phyloP scores from a whole-genome alignment of 441 rosid genomes.

The Kokia cookei region DNA sequence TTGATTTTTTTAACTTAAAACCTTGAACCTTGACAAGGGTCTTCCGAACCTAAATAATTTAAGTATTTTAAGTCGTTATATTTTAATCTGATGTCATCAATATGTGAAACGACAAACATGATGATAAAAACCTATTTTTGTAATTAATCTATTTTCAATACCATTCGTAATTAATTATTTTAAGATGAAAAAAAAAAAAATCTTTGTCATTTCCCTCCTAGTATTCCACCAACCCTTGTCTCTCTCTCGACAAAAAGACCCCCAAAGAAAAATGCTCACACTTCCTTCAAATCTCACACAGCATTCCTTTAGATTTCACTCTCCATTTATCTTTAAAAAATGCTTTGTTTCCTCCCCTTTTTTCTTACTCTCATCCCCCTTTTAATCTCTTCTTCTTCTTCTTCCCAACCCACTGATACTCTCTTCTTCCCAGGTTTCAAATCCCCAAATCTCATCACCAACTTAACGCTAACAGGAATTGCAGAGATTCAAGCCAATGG shows the following conservation, averaged over 20 bases:
- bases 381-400: conserved; percentile 15
- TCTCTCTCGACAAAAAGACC: background rate
- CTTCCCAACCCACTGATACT: conserved; percentile 9
- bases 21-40: too few relatives aligned
- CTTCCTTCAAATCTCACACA: too few relatives aligned
- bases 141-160: too few relatives aligned
- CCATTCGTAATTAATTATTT: too few relatives aligned
- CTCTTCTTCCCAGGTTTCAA: conserved; percentile 35
- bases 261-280: background rate
- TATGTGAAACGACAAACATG: too few relatives aligned
- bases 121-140: too few relatives aligned
- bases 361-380: conserved; percentile 13
- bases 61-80: too few relatives aligned
- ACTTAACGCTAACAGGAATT: conserved; percentile 39
- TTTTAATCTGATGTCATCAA: too few relatives aligned
- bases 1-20: too few relatives aligned
- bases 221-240: background rate
- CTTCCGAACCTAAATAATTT: too few relatives aligned
- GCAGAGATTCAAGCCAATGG: conserved; percentile 44
- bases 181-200: too few relatives aligned
- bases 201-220: too few relatives aligned
- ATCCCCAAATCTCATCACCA: background rate
- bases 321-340: background rate
- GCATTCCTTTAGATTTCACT: background rate
- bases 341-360: conserved; percentile 13